These are phyloP conservation scores for Fusarium sp. DNA, from an alignment of 2,329 filamentous ascomycete species.

Conservation along the genomic window DNA sequence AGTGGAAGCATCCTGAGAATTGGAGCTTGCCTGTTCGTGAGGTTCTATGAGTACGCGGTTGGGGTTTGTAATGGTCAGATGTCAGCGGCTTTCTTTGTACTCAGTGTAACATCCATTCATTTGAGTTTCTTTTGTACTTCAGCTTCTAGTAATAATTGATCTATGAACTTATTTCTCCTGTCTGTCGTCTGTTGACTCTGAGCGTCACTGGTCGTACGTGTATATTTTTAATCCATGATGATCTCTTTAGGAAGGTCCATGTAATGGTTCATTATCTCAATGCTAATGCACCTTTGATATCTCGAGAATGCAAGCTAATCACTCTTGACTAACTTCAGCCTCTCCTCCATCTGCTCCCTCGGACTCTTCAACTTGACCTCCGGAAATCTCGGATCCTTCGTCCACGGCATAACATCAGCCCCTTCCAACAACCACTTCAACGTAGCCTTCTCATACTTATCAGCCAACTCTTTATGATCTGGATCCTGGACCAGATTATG, in stretches of 20 bases:
- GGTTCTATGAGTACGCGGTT: neutral
- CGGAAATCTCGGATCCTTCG: constrained; percentile 47
- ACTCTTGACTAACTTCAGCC: constrained; percentile 14
- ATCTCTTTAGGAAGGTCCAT: too few species aligned
- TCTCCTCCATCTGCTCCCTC: constrained; percentile 32
- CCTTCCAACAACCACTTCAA: constrained; percentile 50
- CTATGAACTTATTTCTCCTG: neutral
- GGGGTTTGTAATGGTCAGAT: too few species aligned
- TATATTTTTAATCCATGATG: too few species aligned
- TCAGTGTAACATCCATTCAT: neutral
- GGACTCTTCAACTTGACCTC: constrained; percentile 19
- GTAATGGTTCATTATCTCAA: neutral
- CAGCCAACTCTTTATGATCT: constrained; percentile 30
- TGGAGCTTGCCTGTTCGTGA: constrained; percentile 1
- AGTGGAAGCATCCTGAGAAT: constrained; percentile 4
- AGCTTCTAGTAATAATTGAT: neutral
- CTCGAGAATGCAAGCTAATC: rapidly evolving
- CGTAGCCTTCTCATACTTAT: constrained; percentile 41
- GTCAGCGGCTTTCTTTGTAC: neutral
- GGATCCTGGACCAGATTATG: constrained; percentile 49
- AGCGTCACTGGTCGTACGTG: too few species aligned
- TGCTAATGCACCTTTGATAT: rapidly evolving
- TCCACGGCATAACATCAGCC: constrained; percentile 48
- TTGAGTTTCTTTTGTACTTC: neutral
- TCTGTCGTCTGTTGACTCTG: neutral